A percentile compares a stretch with the other conserved stretches of the same genome.
These are phyloP conservation scores for Suillus subaureus DNA, from an alignment of 768 basidiomycete genomes.

Conservation along the genomic window DNA sequence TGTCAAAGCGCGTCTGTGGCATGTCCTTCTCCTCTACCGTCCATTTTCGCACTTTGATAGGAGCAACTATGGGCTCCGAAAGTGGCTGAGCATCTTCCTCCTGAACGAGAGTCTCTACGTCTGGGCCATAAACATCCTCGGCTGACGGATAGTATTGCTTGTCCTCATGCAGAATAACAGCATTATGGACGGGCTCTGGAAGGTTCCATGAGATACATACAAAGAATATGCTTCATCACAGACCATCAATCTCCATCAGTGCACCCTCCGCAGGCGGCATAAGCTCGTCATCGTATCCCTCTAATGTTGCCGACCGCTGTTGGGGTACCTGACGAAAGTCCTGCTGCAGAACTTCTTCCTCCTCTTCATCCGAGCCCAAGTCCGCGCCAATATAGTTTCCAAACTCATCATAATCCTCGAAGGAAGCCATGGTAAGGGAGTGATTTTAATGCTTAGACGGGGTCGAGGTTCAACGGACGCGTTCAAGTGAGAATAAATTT, in stretches of 20 bases:
- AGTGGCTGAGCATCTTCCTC: conserved; percentile 98
- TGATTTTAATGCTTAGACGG: conserved; percentile 7
- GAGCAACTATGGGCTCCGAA: conserved; percentile 92
- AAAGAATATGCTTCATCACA: conserved; percentile 20
- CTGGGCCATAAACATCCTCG: conserved; percentile 87
- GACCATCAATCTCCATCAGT: conserved; percentile 87
- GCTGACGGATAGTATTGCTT: conserved; percentile 98
- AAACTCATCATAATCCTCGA: conserved; percentile 89
- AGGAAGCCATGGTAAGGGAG: conserved; percentile 48
- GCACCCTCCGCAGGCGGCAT: conserved; percentile 59
- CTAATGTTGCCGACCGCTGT: conserved; percentile 58
- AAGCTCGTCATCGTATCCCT: conserved; percentile 80
- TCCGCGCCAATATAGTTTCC: conserved; percentile 98
- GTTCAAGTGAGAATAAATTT: conserved; percentile 32
- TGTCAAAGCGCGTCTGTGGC: conserved; percentile 97
- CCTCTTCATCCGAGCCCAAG: conserved; percentile 80
- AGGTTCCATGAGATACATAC: conserved; percentile 11
- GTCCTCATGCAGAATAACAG: conserved; percentile 92
- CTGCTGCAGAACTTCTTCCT: conserved; percentile 56
- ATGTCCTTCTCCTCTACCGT: conserved; percentile 93
- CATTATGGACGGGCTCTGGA: conserved; percentile 76
- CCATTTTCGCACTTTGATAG: conserved; percentile 94
- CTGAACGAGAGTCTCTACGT: conserved; percentile 95
- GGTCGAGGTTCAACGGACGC: conserved; percentile 20
- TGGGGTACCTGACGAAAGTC: conserved; percentile 43